Evolutionary conservation across 2,329 filamentous ascomycete genomes (phyloP), one percentile per base, ranked within the genome.

Genomic region (Coniosporium uncinatum): DNA sequence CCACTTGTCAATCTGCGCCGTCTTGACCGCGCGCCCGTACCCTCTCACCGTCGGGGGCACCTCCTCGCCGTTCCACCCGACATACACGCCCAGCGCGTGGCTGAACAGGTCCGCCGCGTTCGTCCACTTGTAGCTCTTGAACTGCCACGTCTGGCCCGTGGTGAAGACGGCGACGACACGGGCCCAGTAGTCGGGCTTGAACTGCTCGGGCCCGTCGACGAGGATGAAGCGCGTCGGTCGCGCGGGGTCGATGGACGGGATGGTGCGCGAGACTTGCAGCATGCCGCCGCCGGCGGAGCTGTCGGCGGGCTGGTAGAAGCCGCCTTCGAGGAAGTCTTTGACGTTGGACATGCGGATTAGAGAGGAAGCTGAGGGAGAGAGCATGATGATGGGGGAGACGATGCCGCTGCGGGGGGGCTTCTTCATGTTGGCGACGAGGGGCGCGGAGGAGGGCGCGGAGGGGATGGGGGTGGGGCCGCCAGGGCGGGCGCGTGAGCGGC

Each of bases 161-260:
- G 93, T 98, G 67, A 98, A 97, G 43, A 98, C 90, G 13, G 87
- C 93, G 2, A 96, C 93, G 5, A 98, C 85, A 39, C 90, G 83
- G 55, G 83, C 83, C 93, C 93, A 98, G 71, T 97, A 96, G 59
- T 97, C 90, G 0, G 93, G 93, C 62, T 95, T 95, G 76, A 98
- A 98, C 62, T 93, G 85, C 58, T 94, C 84, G 0, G 90, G 86
- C 16, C 83, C 85, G 62, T 98, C 93, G 41, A 97, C 91, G 31
- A 98, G 81, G 58, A 97, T 94, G 71, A 98, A 98, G 36, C 90
- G 87, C 56, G 93, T 80, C 1, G 88, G 83, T 14, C 84, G 81
- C 40, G 72, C 69, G 3, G 83, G 70, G 56, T 88, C 81, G 50
- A 93, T 70, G 37, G 69, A 69, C 42, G 84, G 86, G 51, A 97